phyloP scores from a whole-genome alignment of 176 grass and related monocot genomes.

The Triticum turgidum region DNA sequence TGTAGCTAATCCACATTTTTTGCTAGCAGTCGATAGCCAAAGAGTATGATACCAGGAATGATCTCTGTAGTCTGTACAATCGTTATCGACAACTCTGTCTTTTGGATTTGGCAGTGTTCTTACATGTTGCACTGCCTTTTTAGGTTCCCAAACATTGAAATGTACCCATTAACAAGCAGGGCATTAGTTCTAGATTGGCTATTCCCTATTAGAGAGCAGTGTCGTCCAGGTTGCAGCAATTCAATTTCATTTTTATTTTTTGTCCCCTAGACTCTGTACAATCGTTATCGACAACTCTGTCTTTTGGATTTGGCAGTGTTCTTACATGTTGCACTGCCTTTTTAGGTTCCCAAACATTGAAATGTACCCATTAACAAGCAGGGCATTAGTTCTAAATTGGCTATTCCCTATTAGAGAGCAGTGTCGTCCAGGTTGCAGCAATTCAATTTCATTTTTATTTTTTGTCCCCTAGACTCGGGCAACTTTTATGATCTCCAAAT shows the following conservation, averaged over 20 bases:
- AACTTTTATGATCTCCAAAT: neutral
- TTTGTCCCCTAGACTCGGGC: neutral
- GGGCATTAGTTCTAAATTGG: constrained; percentile 11
- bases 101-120: neutral
- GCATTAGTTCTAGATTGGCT: constrained; percentile 16
- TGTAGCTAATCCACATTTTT: neutral
- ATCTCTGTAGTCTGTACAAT: neutral
- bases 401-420: neutral
- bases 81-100: neutral
- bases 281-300: neutral
- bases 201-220: neutral
- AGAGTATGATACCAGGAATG: neutral
- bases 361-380: neutral
- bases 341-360: neutral
- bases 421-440: neutral
- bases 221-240: constrained; percentile 4
- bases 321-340: neutral
- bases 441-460: neutral
- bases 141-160: neutral
- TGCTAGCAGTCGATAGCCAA: neutral
- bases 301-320: neutral
- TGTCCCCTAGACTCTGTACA: neutral
- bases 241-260: neutral
- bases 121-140: neutral
- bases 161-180: neutral